These are phyloP conservation scores for Protoeuglena noctilucae DNA, from an alignment of 139 green algal species.

Conservation along the genomic window DNA sequence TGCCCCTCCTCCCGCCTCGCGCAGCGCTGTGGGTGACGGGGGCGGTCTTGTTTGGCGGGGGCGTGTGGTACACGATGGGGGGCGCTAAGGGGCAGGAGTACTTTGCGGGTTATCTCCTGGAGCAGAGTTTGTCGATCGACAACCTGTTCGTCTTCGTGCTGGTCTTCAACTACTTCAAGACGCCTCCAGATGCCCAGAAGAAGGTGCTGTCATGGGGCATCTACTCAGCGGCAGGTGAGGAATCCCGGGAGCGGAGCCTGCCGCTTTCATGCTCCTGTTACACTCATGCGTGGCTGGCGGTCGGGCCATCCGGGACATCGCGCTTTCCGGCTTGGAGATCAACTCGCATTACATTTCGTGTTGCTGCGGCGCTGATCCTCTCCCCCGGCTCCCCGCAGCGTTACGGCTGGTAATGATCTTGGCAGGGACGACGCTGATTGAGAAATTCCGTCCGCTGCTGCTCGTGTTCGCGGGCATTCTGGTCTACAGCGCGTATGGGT, in stretches of 20 bases:
- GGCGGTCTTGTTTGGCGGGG: too few relatives aligned
- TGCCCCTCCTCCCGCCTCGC: background rate
- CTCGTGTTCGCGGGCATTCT: slow-evolving; percentile 85
- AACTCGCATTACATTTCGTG: too few relatives aligned
- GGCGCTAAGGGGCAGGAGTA: slow-evolving; percentile 46
- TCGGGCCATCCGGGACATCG: too few relatives aligned
- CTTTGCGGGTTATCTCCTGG: slow-evolving; percentile 90
- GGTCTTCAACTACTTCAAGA: slow-evolving; percentile 63
- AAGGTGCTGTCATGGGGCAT: slow-evolving; percentile 79
- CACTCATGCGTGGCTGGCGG: too few relatives aligned
- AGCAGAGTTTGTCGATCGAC: slow-evolving; percentile 88
- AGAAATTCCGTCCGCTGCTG: slow-evolving; percentile 73
- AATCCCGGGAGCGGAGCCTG: too few relatives aligned
- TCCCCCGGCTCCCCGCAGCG: too few relatives aligned
- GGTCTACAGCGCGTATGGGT: slow-evolving; percentile 62
- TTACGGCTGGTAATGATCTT: slow-evolving; percentile 74
- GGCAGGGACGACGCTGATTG: slow-evolving; percentile 54
- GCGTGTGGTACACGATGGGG: too few relatives aligned
- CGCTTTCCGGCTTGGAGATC: too few relatives aligned
- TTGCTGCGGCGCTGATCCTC: too few relatives aligned
- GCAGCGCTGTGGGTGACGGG: background rate
- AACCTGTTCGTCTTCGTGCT: slow-evolving; percentile 98
- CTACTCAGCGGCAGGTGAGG: too few relatives aligned
- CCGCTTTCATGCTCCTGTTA: too few relatives aligned
- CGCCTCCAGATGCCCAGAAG: slow-evolving; percentile 2